A percentile compares a stretch with the other conserved stretches of the same genome.
Evolutionary conservation across 176 grass and related monocot species (phyloP).

Genomic region (Aegilops longissima): DNA sequence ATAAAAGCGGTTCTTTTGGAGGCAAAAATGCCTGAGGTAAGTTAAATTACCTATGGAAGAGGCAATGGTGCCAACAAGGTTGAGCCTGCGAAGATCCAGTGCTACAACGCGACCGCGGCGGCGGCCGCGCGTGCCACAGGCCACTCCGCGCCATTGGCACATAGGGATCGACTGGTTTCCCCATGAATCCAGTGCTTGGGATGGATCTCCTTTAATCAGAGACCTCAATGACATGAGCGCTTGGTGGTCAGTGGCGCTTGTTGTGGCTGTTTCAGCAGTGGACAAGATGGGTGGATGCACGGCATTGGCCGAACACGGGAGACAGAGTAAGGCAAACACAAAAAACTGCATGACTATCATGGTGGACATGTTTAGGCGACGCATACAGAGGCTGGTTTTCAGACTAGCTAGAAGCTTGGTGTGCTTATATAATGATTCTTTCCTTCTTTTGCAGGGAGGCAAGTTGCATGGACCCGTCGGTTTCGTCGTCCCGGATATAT

Average conservation of each 20-base stretch:
- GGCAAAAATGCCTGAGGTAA: neutral
- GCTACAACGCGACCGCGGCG: neutral
- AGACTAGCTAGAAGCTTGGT: neutral
- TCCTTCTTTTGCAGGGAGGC: too few species aligned
- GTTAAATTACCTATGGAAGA: neutral
- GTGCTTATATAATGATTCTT: neutral
- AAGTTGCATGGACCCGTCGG: too few species aligned
- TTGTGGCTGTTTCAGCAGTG: neutral
- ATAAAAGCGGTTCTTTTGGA: neutral
- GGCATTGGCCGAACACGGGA: neutral
- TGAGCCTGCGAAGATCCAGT: neutral
- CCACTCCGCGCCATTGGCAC: neutral
- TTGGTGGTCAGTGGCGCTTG: constrained; percentile 4
- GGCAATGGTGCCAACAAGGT: neutral
- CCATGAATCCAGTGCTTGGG: neutral
- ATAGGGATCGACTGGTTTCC: neutral
- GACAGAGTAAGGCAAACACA: neutral
- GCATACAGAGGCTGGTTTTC: neutral
- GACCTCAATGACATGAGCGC: constrained; percentile 4
- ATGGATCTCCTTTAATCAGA: neutral
- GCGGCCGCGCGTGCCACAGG: neutral
- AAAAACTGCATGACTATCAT: neutral
- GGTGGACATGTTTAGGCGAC: neutral
- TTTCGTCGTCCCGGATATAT: too few species aligned
- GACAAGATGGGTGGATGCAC: neutral